Conservation (phyloP, 2,329 filamentous ascomycete species). For the Trichothecium roseum region DNA sequence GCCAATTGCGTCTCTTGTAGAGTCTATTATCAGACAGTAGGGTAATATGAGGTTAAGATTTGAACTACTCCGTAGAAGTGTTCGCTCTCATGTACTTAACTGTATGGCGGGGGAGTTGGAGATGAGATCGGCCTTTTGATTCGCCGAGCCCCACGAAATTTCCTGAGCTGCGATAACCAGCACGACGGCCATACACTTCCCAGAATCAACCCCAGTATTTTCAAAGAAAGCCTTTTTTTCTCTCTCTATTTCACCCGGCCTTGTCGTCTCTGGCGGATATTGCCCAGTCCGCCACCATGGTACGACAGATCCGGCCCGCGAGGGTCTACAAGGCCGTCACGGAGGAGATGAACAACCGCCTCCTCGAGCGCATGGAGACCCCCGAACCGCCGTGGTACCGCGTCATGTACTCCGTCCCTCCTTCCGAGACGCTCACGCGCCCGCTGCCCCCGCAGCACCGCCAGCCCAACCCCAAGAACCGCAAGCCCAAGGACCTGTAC, state of each 20-base stretch:
- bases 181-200: not conserved
- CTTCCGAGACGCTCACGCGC: conserved; percentile 46
- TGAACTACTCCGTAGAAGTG: too few relatives aligned
- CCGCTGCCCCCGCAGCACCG: conserved; percentile 38
- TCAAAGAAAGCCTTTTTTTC: too few relatives aligned
- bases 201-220: too few relatives aligned
- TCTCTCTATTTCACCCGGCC: too few relatives aligned
- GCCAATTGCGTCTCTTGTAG: too few relatives aligned
- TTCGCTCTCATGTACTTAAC: too few relatives aligned
- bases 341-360: conserved; percentile 29
- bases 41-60: too few relatives aligned
- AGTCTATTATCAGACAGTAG: too few relatives aligned
- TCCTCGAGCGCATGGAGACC: conserved; percentile 21
- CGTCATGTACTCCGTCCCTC: conserved; percentile 42
- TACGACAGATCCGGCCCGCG: conserved; percentile 33
- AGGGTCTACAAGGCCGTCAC: conserved; percentile 36
- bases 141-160: conserved; percentile 12
- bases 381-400: conserved; percentile 38
- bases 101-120: not conserved
- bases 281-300: conserved; percentile 19
- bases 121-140: conserved; percentile 9
- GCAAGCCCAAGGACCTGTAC: conserved; percentile 63
- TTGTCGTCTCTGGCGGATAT: too few relatives aligned
- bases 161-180: conserved; percentile 1
- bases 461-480: conserved; percentile 27